Percentiles rank a stretch among this genome's conserved stretches.
phyloP scores from a whole-genome alignment of 225 moss, liverwort and hornwort genomes.

The Sphagnum contortum region DNA sequence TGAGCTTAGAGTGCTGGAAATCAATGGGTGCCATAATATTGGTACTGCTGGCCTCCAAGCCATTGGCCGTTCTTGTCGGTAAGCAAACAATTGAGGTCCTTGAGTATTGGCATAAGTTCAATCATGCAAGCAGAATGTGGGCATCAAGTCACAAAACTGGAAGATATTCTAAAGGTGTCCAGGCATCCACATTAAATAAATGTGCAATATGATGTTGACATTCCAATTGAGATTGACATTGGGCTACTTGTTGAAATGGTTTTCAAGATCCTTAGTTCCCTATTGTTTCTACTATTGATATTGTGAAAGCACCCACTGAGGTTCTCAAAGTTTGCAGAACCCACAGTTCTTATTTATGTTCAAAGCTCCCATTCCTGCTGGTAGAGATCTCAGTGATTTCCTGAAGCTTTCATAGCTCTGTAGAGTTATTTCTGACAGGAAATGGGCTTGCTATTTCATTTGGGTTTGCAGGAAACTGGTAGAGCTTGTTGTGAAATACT shows the following conservation, averaged over 20 bases:
- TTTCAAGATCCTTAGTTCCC: too few species aligned
- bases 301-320: too few species aligned
- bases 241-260: too few species aligned
- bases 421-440: too few species aligned
- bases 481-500: slow-evolving; percentile 68
- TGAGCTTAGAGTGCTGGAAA: slow-evolving; percentile 51
- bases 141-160: background rate
- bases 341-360: too few species aligned
- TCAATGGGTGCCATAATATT: slow-evolving; percentile 72
- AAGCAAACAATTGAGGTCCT: background rate
- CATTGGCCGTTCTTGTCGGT: slow-evolving; percentile 69
- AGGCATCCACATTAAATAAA: too few species aligned
- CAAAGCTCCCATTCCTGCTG: background rate
- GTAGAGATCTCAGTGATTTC: background rate
- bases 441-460: background rate
- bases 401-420: background rate
- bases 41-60: slow-evolving; percentile 68
- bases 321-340: too few species aligned
- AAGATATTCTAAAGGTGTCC: too few species aligned
- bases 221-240: too few species aligned
- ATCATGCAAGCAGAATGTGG: background rate
- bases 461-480: slow-evolving; percentile 32
- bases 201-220: too few species aligned
- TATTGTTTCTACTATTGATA: too few species aligned
- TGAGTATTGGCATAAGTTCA: background rate